phyloP scores from a whole-genome alignment of 495 filamentous ascomycete genomes.

The Podospora pseudoanserina region DNA sequence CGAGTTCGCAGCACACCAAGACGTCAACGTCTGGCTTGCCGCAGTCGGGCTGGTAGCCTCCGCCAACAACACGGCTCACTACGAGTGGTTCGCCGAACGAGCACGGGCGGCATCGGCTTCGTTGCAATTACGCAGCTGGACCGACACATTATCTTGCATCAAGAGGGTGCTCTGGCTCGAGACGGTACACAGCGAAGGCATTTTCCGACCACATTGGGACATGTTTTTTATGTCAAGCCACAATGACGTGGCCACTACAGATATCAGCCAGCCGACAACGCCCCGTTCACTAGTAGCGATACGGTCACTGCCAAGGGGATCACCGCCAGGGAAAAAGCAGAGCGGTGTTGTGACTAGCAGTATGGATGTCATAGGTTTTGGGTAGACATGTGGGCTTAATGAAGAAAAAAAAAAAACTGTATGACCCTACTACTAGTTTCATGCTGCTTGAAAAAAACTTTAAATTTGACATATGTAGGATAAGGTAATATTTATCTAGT shows the following conservation, averaged over 20 bases:
- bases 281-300: background rate
- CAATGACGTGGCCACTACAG: background rate
- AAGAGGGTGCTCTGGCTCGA: background rate
- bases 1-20: slow-evolving; percentile 9
- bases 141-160: background rate
- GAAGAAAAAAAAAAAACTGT: too few species aligned
- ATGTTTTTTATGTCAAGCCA: background rate
- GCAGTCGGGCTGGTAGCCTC: slow-evolving; percentile 42
- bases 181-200: background rate
- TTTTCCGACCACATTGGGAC: background rate
- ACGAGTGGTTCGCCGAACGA: slow-evolving; percentile 32
- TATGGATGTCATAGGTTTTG: background rate
- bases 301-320: background rate
- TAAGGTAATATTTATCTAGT: too few species aligned
- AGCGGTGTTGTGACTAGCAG: background rate
- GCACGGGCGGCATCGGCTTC: slow-evolving; percentile 2
- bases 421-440: too few species aligned
- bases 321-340: background rate
- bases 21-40: slow-evolving; percentile 39
- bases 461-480: too few species aligned
- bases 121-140: background rate
- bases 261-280: background rate
- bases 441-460: too few species aligned
- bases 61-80: slow-evolving; percentile 28
- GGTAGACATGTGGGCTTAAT: background rate